Base-by-base conservation (phyloP, 2,329 filamentous ascomycete genomes). In the Ophidiomyces ophidiicola region DNA sequence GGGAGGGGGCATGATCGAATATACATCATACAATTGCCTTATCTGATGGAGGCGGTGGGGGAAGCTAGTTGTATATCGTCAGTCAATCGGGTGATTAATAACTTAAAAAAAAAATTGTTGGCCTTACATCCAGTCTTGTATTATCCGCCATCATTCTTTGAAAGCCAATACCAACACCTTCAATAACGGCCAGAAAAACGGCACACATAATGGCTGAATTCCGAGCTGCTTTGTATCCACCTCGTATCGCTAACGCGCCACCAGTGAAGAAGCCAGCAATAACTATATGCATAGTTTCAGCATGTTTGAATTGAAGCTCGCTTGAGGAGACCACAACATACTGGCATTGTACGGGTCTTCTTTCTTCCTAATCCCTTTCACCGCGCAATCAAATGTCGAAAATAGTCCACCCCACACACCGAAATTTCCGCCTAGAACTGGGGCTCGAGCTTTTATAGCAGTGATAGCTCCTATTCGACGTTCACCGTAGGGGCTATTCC, bases 131-230 rank as follows among this genome's bases (percentile, higher is more conserved):
- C 52, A 93, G 68, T 66, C 80, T 80, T 48, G 85, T 93, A 60
- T 80, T 81, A 47, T 86, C 82, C 24, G 87, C 83, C 74, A 94
- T 82, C 80, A 94, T 86, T 62, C 87, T 80, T 62, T 86, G 82
- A 68, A 94, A 88, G 6, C 83, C 87, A 57, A 98, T 96, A 53
- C 88, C 88, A 40, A 96, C 90, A 53, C 90, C 88, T 64, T 98
- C 88, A 48, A 98, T 96, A 49, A 98, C 88, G 36, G 84, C 90
- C 32, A 98, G 71, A 55, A 98, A 74, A 48, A 94, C 82, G 18
- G 85, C 90, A 61, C 90, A 96, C 51, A 88, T 90, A 55, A 98
- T 96, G 46, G 90, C 90, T 44, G 85, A 87, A 64, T 96, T 96
- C 53, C 90, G 74, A 47, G 90, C 86, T 15, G 88, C 85, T 69